Conservation (phyloP, 2,329 filamentous ascomycete species). For the Colletotrichum sp. region DNA sequence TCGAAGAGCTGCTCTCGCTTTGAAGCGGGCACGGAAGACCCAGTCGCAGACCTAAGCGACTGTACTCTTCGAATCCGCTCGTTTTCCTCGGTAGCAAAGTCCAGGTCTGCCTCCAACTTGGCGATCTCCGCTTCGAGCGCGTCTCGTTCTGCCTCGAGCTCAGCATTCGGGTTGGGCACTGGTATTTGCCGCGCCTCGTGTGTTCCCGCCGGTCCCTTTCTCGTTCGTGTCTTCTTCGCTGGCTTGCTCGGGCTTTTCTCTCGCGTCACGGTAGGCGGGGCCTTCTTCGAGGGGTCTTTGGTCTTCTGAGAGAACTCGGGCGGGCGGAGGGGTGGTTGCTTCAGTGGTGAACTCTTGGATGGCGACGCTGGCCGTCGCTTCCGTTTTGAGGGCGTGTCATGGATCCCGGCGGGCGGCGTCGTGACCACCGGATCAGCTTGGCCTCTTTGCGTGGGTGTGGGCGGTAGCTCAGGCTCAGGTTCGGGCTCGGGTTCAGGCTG, state of each 20-base stretch:
- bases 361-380: constrained; percentile 42
- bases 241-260: background rate
- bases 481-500: background rate
- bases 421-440: constrained; percentile 57
- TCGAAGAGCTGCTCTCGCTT: constrained; percentile 44
- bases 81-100: constrained; percentile 62
- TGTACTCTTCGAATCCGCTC: constrained; percentile 53
- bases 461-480: constrained; percentile 67
- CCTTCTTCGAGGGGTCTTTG: constrained; percentile 18
- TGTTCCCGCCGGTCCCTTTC: constrained; percentile 19
- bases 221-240: background rate
- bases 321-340: constrained; percentile 43
- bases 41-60: constrained; percentile 36
- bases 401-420: constrained; percentile 63
- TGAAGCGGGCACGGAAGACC: constrained; percentile 29
- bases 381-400: constrained; percentile 60
- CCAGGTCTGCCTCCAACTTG: constrained; percentile 63
- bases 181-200: constrained; percentile 47
- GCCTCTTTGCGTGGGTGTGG: constrained; percentile 55
- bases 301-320: constrained; percentile 12
- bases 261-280: constrained; percentile 4
- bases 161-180: constrained; percentile 44
- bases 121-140: constrained; percentile 60
- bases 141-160: constrained; percentile 58
- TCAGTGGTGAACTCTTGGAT: constrained; percentile 55